Base-by-base conservation (phyloP, 169 alveolate species). In the Perkinsus olseni region DNA sequence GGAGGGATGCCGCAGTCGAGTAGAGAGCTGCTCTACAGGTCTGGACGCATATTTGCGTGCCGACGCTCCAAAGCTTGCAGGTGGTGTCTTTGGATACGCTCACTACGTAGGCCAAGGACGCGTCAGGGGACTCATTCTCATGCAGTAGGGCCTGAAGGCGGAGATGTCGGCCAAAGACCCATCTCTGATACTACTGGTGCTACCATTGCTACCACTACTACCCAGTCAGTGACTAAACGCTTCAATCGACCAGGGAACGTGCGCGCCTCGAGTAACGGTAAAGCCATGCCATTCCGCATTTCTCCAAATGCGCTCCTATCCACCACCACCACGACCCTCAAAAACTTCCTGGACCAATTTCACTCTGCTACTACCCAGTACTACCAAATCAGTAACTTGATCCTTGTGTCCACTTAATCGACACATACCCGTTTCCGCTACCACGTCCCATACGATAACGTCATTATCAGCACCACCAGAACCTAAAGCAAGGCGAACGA, bases 391-490 rank as follows among this genome's bases (percentile, higher is more conserved):
- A 38, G 97, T 96, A 34, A 97, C 97, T 48, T 95, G 96, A 92
- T 96, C 96, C 34, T 95, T 92, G 92, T 97, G 98, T 3, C 98
- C 98, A 38, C 96, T 96, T 36, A 96, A 94, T 37, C 97, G 94
- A 94, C 93, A 96, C 91, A 96, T 93, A 20, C 99, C 98, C 38
- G 93, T 93, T 74, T 97, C 98, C 20, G 96, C 96, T n/a, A 95
- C 93, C 31, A 95, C 93, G 92, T 97, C 98, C 99, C 99, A 97
- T 39, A 97, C 92, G 39, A 97, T 95, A 11, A 97, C 91, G 92
- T 97, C 96, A 38, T 97, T 96, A 91, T 97, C 99, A 82, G 95
- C 95, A 36, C 98, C 96, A 28, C 98, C 98, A 34, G 97, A 95
- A 62, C 97, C 94, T 38, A 97, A 6, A 40, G 50, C 21, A 40